Conservation (phyloP, 257 asterid species). For the Salvia splendens region DNA sequence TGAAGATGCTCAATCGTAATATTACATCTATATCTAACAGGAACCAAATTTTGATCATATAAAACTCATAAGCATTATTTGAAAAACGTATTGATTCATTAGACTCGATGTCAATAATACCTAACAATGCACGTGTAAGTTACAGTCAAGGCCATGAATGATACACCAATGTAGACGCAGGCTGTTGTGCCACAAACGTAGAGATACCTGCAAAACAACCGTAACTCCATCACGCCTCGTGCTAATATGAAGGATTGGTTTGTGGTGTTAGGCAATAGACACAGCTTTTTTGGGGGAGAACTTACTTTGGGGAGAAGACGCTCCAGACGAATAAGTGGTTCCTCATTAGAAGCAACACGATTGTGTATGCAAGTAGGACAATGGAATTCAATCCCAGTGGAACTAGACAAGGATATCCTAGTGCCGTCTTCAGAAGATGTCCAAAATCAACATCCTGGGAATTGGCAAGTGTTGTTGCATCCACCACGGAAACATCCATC, state of each 20-base stretch:
- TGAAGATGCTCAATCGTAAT: not conserved
- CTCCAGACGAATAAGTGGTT: conserved; percentile 93
- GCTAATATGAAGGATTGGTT: too few species aligned
- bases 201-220: conserved; percentile 56
- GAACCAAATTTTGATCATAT: not conserved
- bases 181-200: conserved; percentile 78
- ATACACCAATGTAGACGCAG: conserved; percentile 65
- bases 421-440: conserved; percentile 45
- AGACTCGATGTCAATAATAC: too few species aligned
- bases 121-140: conserved; percentile 37
- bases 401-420: conserved; percentile 72
- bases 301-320: conserved; percentile 96
- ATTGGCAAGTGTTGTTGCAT: conserved; percentile 29
- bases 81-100: too few species aligned
- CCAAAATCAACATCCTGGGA: conserved; percentile 41
- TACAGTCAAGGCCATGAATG: conserved; percentile 49
- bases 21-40: not conserved
- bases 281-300: not conserved
- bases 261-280: not conserved
- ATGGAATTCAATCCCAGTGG: conserved; percentile 75
- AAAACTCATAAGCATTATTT: not conserved
- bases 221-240: not conserved
- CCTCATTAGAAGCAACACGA: conserved; percentile 74
- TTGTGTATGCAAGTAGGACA: conserved; percentile 66
- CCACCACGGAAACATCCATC: conserved; percentile 46